Percentiles rank a stretch among this genome's conserved stretches.
Conservation (phyloP, 257 asterid genomes). For the Nicotiana obtusifolia region DNA sequence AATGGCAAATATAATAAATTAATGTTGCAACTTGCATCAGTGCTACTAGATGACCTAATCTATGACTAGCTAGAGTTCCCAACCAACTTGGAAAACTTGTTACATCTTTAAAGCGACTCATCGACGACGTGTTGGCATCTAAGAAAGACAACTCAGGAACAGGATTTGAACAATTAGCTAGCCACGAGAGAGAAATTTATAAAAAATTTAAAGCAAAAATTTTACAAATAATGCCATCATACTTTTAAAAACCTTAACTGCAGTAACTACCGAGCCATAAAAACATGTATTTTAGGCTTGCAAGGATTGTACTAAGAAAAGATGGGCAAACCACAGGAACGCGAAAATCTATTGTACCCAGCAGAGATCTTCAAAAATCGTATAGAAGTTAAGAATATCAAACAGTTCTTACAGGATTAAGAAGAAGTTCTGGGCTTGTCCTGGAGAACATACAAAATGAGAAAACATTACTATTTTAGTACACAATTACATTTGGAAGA, state of each 20-base stretch:
- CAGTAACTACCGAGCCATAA: not conserved
- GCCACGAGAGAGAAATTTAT: not conserved
- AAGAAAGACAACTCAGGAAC: not conserved
- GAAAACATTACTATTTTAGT: conserved; percentile 8
- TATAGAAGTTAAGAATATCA: not conserved
- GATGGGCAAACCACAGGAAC: not conserved
- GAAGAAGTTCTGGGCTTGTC: conserved; percentile 95
- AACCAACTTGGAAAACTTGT: not conserved
- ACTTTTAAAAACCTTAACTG: not conserved
- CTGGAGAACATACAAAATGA: conserved; percentile 47
- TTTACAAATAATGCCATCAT: not conserved
- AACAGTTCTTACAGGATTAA: conserved; percentile 79
- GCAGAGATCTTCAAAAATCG: not conserved
- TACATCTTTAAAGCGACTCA: not conserved
- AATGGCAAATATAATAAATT: not conserved
- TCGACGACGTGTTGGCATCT: not conserved
- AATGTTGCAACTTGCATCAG: not conserved
- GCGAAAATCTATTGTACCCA: not conserved
- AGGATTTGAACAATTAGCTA: not conserved
- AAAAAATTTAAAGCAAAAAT: not conserved
- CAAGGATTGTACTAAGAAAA: not conserved
- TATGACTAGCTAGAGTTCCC: not conserved
- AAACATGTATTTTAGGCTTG: not conserved
- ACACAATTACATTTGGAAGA: not conserved
- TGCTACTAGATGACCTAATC: not conserved